phyloP scores from a whole-genome alignment of 768 basidiomycete genomes.

The Pulveroboletus sp. region DNA sequence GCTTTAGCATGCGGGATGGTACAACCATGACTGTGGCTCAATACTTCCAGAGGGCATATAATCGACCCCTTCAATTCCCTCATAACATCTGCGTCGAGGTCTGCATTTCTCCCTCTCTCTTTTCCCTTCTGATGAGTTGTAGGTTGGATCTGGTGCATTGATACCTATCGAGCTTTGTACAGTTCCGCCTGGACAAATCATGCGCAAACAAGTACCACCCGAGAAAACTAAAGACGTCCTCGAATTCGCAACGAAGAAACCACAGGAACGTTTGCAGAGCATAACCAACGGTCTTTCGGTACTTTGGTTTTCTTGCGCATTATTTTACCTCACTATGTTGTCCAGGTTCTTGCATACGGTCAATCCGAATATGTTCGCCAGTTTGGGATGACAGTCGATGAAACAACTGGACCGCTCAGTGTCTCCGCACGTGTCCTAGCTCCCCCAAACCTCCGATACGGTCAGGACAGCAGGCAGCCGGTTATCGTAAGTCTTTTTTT shows the following conservation, averaged over 20 bases:
- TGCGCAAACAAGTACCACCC: slow-evolving; percentile 67
- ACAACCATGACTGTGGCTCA: slow-evolving; percentile 53
- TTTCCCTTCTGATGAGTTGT: slow-evolving; percentile 21
- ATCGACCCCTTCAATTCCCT: slow-evolving; percentile 55
- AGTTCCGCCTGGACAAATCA: slow-evolving; percentile 64
- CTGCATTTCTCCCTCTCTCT: slow-evolving; percentile 10
- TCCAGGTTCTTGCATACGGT: slow-evolving; percentile 61
- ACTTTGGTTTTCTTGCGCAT: slow-evolving; percentile 2
- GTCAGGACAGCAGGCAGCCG: slow-evolving; percentile 49
- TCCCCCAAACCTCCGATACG: slow-evolving; percentile 68
- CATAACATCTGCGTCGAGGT: slow-evolving; percentile 71
- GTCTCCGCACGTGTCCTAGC: slow-evolving; percentile 62
- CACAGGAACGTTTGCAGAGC: slow-evolving; percentile 51
- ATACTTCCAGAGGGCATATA: slow-evolving; percentile 56
- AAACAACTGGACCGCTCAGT: slow-evolving; percentile 48
- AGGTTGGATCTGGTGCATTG: slow-evolving; percentile 62
- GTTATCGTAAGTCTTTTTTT: slow-evolving; percentile 57
- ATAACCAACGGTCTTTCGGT: slow-evolving; percentile 57
- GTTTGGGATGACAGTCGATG: slow-evolving; percentile 66
- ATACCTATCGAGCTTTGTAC: slow-evolving; percentile 67
- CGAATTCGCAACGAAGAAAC: slow-evolving; percentile 65
- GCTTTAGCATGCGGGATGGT: slow-evolving; percentile 59
- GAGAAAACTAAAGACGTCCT: slow-evolving; percentile 64
- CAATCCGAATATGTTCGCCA: slow-evolving; percentile 72
- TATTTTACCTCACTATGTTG: background rate